Base-by-base conservation (phyloP, 495 filamentous ascomycete genomes). In the Aspergillus mulundensis region DNA sequence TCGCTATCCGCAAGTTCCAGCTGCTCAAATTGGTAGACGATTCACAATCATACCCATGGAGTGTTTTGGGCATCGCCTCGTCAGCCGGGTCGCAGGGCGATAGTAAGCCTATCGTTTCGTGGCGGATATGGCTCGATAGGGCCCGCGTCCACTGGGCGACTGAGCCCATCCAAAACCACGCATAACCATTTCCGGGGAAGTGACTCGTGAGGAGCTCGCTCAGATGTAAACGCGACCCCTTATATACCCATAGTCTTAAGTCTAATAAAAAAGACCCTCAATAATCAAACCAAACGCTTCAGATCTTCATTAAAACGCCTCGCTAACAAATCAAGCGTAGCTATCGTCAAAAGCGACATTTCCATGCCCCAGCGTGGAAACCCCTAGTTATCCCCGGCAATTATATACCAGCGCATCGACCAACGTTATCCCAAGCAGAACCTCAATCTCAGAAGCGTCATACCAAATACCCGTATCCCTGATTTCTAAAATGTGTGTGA, bases 141-240 rank as follows among this genome's bases (percentile, higher is more conserved):
- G 73, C 71, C 10, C 61, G 42, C 50, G 47, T 41, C 34, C 63
- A 61, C 49, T 70, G 73, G 70, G 60, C 50, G 34, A 10, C 32
- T 2, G 32, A 36, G 32, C 10, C 25, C 1, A 50, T 38, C 6
- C 36, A 16, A 54, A 18, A 28, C 1, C 21, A 46, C 15, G 14
- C 3, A 46, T 15, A 46, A 46, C 14, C n/a, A 40, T 15, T 28
- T 28, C 8, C 25, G 8, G 25, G 25, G 25, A 28, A 28, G n/a
- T 8, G 25, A 28, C 4, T 28, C 25, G 25, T 28, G 4, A 28
- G 8, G 25, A 28, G 25, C 43, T 16, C 24, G 11, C 43, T 25
- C 43, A n/a, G 5, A 8, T 1, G 23, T 46, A 46, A 15, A 30
- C 43, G 43, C 2, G 11, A 14, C 43, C 3, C 15, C 38, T 1